These are phyloP conservation scores for Populus ilicifolia DNA, from an alignment of 345 rosid genomes.

Conservation along the genomic window DNA sequence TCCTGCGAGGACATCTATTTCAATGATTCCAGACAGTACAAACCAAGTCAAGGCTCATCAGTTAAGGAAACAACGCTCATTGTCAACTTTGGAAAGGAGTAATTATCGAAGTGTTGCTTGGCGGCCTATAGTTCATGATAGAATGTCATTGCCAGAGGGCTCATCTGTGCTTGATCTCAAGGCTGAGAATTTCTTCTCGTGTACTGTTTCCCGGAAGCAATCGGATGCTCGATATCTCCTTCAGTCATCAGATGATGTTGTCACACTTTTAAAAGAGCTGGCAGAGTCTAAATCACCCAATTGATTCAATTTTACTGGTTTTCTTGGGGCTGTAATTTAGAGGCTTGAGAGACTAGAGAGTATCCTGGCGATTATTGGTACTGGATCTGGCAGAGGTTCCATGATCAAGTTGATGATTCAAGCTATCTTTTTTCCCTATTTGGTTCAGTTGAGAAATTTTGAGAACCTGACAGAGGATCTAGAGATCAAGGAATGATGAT, in stretches of 20 bases:
- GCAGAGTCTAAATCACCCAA: constrained; percentile 12
- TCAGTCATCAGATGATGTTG: constrained; percentile 41
- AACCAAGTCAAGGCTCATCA: constrained; percentile 27
- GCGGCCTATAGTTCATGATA: constrained; percentile 27
- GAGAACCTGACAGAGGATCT: background rate
- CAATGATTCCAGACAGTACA: constrained; percentile 10
- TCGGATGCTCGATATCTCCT: constrained; percentile 50
- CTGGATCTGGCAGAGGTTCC: background rate
- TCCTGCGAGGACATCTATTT: constrained; percentile 5
- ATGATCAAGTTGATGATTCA: background rate
- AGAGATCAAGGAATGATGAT: background rate
- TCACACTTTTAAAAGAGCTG: constrained; percentile 34
- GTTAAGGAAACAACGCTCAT: constrained; percentile 37
- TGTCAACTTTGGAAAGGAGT: constrained; percentile 36
- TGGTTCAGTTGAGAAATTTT: background rate
- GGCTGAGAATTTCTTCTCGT: constrained; percentile 54
- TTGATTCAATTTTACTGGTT: constrained; percentile 2
- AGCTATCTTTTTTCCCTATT: background rate
- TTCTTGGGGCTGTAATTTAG: background rate
- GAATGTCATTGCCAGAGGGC: constrained; percentile 37
- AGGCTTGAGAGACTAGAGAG: background rate
- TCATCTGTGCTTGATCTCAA: constrained; percentile 54
- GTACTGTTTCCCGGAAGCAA: constrained; percentile 48
- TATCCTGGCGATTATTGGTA: background rate
- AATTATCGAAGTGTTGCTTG: constrained; percentile 19